These are phyloP conservation scores for Diplodia intermedia DNA, from an alignment of 2,329 filamentous ascomycete genomes.

Conservation along the genomic window DNA sequence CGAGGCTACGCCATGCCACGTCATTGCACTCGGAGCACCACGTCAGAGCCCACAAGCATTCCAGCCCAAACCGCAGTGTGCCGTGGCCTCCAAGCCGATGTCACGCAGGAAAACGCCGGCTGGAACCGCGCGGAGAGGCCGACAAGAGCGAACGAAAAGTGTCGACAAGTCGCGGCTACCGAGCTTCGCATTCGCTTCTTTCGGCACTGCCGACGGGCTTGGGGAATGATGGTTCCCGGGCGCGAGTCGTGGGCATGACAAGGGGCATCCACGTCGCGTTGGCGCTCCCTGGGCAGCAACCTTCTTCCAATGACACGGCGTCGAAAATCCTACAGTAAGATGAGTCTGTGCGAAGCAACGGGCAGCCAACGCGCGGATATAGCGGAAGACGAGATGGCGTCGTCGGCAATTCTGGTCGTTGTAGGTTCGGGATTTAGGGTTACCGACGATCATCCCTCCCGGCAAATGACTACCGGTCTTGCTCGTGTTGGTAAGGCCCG, in stretches of 20 bases:
- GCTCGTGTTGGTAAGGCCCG: background rate
- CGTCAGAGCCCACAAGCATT: background rate
- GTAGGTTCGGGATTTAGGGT: conserved; percentile 9
- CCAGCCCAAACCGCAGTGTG: too few species aligned
- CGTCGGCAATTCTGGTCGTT: background rate
- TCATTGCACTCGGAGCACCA: background rate
- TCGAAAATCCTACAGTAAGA: background rate
- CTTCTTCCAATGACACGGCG: background rate
- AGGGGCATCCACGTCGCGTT: background rate
- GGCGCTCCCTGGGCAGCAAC: background rate
- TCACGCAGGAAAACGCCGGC: background rate
- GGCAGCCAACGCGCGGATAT: conserved; percentile 4
- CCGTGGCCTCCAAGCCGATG: background rate
- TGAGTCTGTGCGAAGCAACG: background rate
- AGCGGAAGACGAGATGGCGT: background rate
- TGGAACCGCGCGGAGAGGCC: conserved; percentile 10
- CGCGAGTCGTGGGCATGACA: background rate
- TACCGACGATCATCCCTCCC: conserved; percentile 17
- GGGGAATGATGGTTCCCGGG: background rate
- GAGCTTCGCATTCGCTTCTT: background rate
- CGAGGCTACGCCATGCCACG: background rate
- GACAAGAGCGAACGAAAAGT: too few species aligned
- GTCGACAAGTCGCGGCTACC: background rate
- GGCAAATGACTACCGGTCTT: conserved; percentile 11
- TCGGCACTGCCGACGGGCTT: background rate